Percentiles rank a stretch among this genome's conserved stretches.
phyloP scores from a whole-genome alignment of 2,329 filamentous ascomycete genomes.

The Claviceps sp. region DNA sequence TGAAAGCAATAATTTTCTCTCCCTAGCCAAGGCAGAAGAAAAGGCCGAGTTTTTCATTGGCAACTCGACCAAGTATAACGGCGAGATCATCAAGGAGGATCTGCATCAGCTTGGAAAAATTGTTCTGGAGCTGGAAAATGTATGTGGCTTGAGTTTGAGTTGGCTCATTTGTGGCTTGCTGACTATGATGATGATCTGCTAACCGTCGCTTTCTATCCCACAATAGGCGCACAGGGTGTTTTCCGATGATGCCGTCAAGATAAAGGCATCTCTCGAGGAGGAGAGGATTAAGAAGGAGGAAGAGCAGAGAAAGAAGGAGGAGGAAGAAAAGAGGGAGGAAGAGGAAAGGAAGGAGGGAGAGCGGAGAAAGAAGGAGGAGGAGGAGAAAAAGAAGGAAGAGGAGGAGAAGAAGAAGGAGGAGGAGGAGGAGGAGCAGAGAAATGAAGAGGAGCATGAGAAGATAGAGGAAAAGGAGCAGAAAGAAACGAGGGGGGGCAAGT shows the following conservation, averaged over 20 bases:
- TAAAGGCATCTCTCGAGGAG: background rate
- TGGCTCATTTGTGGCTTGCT: background rate
- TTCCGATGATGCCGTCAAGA: background rate
- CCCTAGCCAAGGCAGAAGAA: background rate
- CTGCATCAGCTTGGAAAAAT: background rate
- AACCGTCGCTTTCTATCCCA: background rate
- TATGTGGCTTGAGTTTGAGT: background rate
- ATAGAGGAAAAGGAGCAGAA: background rate
- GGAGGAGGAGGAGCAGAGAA: background rate
- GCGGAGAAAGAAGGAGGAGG: background rate
- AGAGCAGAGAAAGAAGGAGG: background rate
- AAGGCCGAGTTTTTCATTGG: background rate
- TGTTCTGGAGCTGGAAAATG: background rate
- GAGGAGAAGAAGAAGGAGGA: background rate
- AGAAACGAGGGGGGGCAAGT: background rate
- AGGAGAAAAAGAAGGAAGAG: background rate
- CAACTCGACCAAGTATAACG: background rate
- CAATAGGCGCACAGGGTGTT: background rate
- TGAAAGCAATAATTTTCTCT: background rate
- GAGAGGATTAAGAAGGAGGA: background rate
- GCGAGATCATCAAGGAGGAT: slow-evolving; percentile 2
- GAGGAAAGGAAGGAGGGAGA: background rate
- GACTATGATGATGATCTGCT: background rate
- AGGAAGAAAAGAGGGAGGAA: background rate
- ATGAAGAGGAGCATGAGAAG: background rate